Conservation (phyloP, 2,329 filamentous ascomycete species). For the Lithohypha guttulata region DNA sequence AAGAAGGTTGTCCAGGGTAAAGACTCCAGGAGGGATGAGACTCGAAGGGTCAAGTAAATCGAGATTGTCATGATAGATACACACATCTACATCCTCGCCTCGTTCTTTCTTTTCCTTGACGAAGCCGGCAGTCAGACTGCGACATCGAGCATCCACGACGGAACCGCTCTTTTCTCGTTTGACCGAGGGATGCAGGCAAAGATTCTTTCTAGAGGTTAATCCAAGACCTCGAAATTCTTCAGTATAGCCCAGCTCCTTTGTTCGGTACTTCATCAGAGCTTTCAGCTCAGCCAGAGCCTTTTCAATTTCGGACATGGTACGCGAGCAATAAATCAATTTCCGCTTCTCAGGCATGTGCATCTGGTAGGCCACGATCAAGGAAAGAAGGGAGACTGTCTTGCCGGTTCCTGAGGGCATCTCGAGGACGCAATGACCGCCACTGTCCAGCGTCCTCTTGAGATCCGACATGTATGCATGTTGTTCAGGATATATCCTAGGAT, state of each 20-base stretch:
- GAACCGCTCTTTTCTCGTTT: constrained; percentile 92
- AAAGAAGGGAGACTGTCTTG: constrained; percentile 90
- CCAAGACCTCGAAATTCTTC: constrained; percentile 92
- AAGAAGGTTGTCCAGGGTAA: constrained; percentile 82
- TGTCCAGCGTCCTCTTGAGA: constrained; percentile 81
- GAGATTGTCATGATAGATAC: constrained; percentile 94
- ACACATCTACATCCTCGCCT: constrained; percentile 87
- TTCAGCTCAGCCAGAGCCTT: constrained; percentile 90
- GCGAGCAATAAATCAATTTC: constrained; percentile 97
- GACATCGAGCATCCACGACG: constrained; percentile 89
- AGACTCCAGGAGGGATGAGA: constrained; percentile 85
- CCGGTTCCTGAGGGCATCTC: constrained; percentile 99
- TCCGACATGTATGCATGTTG: constrained; percentile 76
- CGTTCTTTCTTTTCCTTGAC: constrained; percentile 95
- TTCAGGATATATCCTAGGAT: constrained; percentile 63
- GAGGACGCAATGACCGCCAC: constrained; percentile 85
- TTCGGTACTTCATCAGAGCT: constrained; percentile 86
- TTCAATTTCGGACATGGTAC: constrained; percentile 99
- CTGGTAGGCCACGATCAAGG: constrained; percentile 93
- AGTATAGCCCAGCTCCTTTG: constrained; percentile 74
- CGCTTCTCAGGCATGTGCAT: constrained; percentile 84
- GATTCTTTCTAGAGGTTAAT: constrained; percentile 89
- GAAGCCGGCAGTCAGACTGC: constrained; percentile 90
- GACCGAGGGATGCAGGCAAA: constrained; percentile 91
- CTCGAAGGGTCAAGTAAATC: constrained; percentile 92